Conservation (phyloP, 306 rosid species). For the Prunus padus region DNA sequence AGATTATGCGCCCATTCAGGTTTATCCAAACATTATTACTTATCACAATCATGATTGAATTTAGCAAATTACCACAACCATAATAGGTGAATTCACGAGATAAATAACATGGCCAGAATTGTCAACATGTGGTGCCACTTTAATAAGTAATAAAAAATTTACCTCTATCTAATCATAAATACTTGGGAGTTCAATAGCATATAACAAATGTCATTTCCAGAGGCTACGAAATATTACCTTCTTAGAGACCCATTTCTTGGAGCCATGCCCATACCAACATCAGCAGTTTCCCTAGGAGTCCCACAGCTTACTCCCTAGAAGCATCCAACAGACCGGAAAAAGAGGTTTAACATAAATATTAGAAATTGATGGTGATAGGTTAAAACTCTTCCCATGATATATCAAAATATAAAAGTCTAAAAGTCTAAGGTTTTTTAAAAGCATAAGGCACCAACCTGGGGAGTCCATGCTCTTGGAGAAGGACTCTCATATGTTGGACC, state of each 20-base stretch:
- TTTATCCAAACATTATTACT: background rate
- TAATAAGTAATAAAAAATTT: background rate
- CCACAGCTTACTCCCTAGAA: constrained; percentile 62
- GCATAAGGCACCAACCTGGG: constrained; percentile 43
- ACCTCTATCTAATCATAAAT: background rate
- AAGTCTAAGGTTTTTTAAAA: constrained; percentile 12
- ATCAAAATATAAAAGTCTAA: background rate
- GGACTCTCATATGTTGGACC: constrained; percentile 47
- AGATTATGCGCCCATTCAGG: background rate
- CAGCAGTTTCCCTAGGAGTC: constrained; percentile 49
- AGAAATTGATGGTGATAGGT: background rate
- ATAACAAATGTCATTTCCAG: background rate
- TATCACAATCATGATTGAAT: background rate
- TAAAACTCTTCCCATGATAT: background rate
- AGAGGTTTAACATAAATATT: background rate
- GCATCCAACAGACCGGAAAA: background rate
- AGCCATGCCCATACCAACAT: constrained; percentile 45
- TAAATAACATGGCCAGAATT: background rate
- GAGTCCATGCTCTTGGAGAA: constrained; percentile 78
- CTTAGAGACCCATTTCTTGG: constrained; percentile 51
- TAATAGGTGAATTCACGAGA: background rate
- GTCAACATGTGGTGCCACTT: background rate
- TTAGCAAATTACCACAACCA: background rate
- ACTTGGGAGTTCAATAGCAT: background rate
- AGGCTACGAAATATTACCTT: constrained; percentile 40